Evolutionary conservation across 257 asterid genomes (phyloP).

Genomic region (Hygrophila difformis): DNA sequence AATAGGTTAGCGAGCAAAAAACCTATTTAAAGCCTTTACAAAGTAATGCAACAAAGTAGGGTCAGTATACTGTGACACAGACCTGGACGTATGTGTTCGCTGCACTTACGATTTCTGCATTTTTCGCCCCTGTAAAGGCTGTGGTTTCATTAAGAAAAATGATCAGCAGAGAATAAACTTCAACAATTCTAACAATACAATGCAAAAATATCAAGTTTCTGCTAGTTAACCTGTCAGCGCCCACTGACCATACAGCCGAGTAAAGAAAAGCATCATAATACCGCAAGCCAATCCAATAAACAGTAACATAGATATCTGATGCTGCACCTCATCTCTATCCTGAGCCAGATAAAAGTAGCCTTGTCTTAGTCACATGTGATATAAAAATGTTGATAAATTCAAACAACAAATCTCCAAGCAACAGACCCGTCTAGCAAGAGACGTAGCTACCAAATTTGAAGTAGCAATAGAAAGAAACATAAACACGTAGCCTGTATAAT

Average conservation of each 20-base stretch:
- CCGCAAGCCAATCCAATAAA: conserved; percentile 82
- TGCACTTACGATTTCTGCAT: conserved; percentile 58
- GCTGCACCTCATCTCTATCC: conserved; percentile 85
- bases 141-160: conserved; percentile 18
- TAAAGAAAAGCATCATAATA: conserved; percentile 61
- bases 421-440: conserved; percentile 77
- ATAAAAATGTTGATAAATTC: neutral
- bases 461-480: conserved; percentile 97
- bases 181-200: neutral
- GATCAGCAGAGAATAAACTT: conserved; percentile 15
- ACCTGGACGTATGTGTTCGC: conserved; percentile 95
- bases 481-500: conserved; percentile 68
- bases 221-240: conserved; percentile 58
- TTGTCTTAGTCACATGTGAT: conserved; percentile 1
- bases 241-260: conserved; percentile 64
- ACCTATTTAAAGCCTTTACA: too few species aligned
- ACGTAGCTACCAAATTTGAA: conserved; percentile 89
- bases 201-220: neutral
- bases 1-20: neutral
- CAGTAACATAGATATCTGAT: conserved; percentile 79
- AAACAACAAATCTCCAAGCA: neutral
- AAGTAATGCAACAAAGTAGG: conserved; percentile 9
- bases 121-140: conserved; percentile 86
- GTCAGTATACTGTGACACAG: conserved; percentile 4
- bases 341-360: conserved; percentile 27